phyloP scores from a whole-genome alignment of 2,329 filamentous ascomycete species.

The Penicillium corylophilum region DNA sequence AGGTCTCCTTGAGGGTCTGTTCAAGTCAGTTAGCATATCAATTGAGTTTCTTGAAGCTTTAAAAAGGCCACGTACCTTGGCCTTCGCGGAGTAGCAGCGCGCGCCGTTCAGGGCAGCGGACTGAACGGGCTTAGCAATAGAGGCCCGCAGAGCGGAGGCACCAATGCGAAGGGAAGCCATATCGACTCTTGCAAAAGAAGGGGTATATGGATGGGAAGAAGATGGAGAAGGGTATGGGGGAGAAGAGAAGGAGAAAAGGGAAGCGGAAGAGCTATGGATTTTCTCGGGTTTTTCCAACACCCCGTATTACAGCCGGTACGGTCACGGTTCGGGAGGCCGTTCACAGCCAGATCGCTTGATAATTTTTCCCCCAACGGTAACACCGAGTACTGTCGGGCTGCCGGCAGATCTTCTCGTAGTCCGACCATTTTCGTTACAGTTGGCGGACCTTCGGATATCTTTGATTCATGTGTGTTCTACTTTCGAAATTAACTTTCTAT shows the following conservation, averaged over 20 bases:
- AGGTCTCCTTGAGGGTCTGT: conserved; percentile 96
- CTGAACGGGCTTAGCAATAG: conserved; percentile 67
- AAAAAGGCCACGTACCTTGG: conserved; percentile 61
- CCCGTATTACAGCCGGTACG: conserved; percentile 36
- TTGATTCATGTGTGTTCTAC: background rate
- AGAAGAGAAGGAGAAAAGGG: conserved; percentile 36
- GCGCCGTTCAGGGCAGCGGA: conserved; percentile 74
- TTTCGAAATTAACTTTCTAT: too few relatives aligned
- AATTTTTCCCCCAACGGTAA: conserved; percentile 27
- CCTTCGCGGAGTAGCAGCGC: conserved; percentile 87
- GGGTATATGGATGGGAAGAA: conserved; percentile 26
- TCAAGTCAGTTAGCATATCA: conserved; percentile 26
- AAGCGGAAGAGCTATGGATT: conserved; percentile 32
- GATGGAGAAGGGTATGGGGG: conserved; percentile 33
- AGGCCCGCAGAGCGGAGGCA: conserved; percentile 77
- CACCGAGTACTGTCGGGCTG: conserved; percentile 4
- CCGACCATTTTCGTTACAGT: conserved; percentile 9
- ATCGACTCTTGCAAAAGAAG: conserved; percentile 40
- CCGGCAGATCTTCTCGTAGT: conserved; percentile 1
- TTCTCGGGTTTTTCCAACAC: conserved; percentile 35
- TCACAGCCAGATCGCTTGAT: conserved; percentile 19
- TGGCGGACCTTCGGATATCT: background rate
- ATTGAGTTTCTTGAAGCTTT: conserved; percentile 5
- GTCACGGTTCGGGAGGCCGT: conserved; percentile 19
- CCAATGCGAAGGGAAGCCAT: conserved; percentile 86